Evolutionary conservation across 108 stramenopile species (phyloP).

Genomic region (Conticribra guillardii): DNA sequence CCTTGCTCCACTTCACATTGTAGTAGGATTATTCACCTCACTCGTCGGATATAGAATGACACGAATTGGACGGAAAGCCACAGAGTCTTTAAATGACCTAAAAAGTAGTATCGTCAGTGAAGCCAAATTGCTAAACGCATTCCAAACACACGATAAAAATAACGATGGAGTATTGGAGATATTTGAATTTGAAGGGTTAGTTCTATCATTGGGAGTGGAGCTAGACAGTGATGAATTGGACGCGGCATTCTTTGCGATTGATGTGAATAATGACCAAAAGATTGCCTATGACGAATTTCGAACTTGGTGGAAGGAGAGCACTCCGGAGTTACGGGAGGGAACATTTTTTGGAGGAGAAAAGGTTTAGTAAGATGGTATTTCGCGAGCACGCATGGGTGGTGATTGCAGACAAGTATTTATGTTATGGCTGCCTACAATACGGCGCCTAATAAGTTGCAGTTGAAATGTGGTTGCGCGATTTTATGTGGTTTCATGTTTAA

Average conservation of each 20-base stretch:
- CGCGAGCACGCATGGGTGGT: no score
- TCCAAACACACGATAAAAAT: constrained; percentile 45
- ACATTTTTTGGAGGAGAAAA: no score
- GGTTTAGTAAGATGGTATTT: no score
- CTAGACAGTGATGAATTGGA: constrained; percentile 63
- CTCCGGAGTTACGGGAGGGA: constrained; percentile 14
- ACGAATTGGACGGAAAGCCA: constrained; percentile 12
- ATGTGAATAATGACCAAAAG: constrained; percentile 58
- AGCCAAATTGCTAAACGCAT: constrained; percentile 46
- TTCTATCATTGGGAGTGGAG: constrained; percentile 47
- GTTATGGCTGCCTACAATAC: no score
- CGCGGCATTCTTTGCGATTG: constrained; percentile 51
- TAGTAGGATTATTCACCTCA: constrained; percentile 21
- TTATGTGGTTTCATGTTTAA: no score
- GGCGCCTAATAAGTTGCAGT: no score
- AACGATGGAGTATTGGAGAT: constrained; percentile 50
- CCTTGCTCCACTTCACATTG: constrained; percentile 17
- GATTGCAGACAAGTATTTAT: no score
- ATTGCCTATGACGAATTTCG: constrained; percentile 64
- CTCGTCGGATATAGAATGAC: constrained; percentile 23
- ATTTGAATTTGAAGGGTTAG: constrained; percentile 55
- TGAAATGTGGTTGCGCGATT: no score
- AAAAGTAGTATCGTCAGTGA: constrained; percentile 53
- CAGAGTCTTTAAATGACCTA: constrained; percentile 14
- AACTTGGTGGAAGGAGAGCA: constrained; percentile 53